Base-by-base conservation (phyloP, 768 basidiomycete species). In the Termitomyces sp. region DNA sequence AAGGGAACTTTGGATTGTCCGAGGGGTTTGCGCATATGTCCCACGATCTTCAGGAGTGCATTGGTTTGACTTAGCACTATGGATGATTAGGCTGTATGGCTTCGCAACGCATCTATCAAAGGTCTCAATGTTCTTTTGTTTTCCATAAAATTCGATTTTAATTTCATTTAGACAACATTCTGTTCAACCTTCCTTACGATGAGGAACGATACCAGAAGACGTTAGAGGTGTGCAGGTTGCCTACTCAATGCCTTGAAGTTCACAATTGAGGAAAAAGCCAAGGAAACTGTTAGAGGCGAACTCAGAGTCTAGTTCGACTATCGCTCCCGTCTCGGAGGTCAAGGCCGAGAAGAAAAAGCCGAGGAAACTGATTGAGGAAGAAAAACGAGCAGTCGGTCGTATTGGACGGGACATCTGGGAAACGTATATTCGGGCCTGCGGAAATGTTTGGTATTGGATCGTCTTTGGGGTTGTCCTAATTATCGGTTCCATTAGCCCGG, bases 1-100 rank as follows among this genome's bases (percentile, higher is more conserved):
- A 75, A 88, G 90, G 5, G 93, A 95, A 70, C 62, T 95, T 14
- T 97, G 95, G 95, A 68, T 93, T 45, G 80, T 94, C 1, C 70
- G 78, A 17, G 87, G 88, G 23, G 76, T 92, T 57, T 92, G 90
- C 56, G 95, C 93, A 2, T 97, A 91, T 70, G 92, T 95, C 16
- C 92, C 93, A 19, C 85, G 5, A 31, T 40, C 16, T 32, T 50
- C 25, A 2, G 27, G 5, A 8, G 3, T 41, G 17, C 34, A 3
- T 29, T 29, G 29, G 29, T 29, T 41, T 32, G 43, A 12, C 10
- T 17, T 41, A 14, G 23, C 17, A 32, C 16, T 8, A 11, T 38
- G 11, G 3, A 2, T 32, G 12, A 44, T 27, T 14, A 80, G 76
- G 69, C 78, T 21, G 81, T 86, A 16, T 90, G 87, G 89, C 77